Percentiles rank a stretch among this genome's conserved stretches.
Conservation (phyloP, 1,284 basidiomycete genomes). For the Trichosporon ovoides region DNA sequence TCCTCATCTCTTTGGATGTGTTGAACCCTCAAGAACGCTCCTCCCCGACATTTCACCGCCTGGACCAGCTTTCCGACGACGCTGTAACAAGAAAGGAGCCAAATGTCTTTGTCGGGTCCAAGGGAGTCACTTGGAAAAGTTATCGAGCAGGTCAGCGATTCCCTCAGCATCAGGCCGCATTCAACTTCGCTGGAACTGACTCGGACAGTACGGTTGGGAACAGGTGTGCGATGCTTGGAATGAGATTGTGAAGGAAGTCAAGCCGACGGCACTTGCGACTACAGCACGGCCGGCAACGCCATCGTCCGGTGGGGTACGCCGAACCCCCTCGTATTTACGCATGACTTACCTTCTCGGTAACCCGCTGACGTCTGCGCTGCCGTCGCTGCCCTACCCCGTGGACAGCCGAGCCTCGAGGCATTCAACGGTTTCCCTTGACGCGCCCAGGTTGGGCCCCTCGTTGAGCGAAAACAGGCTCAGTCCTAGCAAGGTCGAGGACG, state of each 20-base stretch:
- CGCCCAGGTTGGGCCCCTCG: background rate
- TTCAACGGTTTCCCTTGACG: background rate
- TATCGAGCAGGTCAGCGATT: background rate
- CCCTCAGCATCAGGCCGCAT: background rate
- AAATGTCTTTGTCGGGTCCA: background rate
- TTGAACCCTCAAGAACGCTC: background rate
- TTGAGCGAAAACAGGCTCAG: background rate
- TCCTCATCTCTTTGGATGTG: background rate
- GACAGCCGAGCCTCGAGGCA: background rate
- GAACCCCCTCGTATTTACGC: background rate
- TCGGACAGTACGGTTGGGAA: background rate
- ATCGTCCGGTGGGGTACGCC: background rate
- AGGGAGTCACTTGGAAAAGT: background rate
- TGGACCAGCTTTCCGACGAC: background rate
- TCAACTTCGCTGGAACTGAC: background rate
- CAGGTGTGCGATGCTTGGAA: background rate
- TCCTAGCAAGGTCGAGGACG: background rate
- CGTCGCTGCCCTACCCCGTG: background rate
- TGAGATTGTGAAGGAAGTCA: background rate
- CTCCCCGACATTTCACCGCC: background rate
- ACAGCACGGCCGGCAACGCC: background rate
- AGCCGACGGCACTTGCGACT: background rate
- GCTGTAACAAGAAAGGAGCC: background rate
- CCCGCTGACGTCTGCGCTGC: background rate
- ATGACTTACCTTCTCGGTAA: background rate